Conservation (phyloP, 192 early-diverging fungal species). For the Podochytrium sp. region DNA sequence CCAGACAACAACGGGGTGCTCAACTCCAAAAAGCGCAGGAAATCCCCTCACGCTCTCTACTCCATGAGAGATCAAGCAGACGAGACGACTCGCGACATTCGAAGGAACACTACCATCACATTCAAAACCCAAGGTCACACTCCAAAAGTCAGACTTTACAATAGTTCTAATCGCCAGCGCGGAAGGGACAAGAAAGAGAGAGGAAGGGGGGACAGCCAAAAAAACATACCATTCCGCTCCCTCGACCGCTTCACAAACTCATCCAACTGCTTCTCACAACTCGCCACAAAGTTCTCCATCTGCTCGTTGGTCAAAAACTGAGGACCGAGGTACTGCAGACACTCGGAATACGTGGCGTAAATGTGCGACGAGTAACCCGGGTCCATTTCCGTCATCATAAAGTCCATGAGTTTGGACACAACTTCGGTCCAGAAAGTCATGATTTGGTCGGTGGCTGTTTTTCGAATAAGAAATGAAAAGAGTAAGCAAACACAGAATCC, state of each 20-base stretch:
- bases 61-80: not conserved
- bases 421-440: slow-evolving; percentile 74
- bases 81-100: not conserved
- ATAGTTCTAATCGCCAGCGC: not conserved
- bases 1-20: too few relatives aligned
- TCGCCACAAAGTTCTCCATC: slow-evolving; percentile 72
- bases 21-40: too few relatives aligned
- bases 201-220: slow-evolving; percentile 25
- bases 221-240: slow-evolving; percentile 37
- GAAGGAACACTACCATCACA: not conserved
- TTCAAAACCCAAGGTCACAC: not conserved
- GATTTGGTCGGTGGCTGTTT: slow-evolving; percentile 60
- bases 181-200: not conserved
- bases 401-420: slow-evolving; percentile 76
- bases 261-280: slow-evolving; percentile 70
- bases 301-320: slow-evolving; percentile 67
- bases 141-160: not conserved
- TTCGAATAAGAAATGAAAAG: slow-evolving; percentile 4
- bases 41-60: too few relatives aligned
- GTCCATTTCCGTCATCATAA: slow-evolving; percentile 83
- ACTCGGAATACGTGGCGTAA: slow-evolving; percentile 69
- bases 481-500: too few relatives aligned
- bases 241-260: slow-evolving; percentile 67
- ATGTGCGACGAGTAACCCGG: slow-evolving; percentile 76
- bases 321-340: slow-evolving; percentile 52